These are phyloP conservation scores for Cercophora samala DNA, from an alignment of 495 filamentous ascomycete genomes.

Conservation along the genomic window DNA sequence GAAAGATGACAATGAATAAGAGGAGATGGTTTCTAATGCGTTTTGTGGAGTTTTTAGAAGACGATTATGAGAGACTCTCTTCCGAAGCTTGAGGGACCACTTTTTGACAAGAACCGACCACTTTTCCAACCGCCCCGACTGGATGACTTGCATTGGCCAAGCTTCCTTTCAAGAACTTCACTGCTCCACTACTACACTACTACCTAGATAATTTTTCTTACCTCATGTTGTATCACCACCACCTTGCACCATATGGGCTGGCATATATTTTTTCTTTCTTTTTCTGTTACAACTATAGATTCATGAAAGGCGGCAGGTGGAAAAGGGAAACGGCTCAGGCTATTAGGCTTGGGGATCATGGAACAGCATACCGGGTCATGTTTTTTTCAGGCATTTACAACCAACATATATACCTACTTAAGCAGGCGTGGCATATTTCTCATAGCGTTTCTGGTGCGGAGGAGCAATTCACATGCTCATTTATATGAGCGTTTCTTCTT, in stretches of 20 bases:
- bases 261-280: not conserved
- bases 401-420: not conserved
- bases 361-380: not conserved
- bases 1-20: not conserved
- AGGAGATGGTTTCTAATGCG: not conserved
- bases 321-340: not conserved
- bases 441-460: not conserved
- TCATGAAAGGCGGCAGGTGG: not conserved
- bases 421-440: not conserved
- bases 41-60: not conserved
- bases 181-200: too few species aligned
- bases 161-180: not conserved
- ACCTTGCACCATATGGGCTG: not conserved
- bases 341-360: not conserved
- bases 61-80: not conserved
- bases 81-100: not conserved
- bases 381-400: not conserved
- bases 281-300: not conserved
- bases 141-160: not conserved
- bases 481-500: too few species aligned
- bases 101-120: not conserved
- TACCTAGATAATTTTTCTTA: not conserved
- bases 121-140: not conserved
- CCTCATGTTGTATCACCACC: not conserved
- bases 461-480: not conserved